Percentiles rank a stretch among this genome's conserved stretches.
Conservation (phyloP, 495 filamentous ascomycete species). For the Recurvomyces mirabilis region DNA sequence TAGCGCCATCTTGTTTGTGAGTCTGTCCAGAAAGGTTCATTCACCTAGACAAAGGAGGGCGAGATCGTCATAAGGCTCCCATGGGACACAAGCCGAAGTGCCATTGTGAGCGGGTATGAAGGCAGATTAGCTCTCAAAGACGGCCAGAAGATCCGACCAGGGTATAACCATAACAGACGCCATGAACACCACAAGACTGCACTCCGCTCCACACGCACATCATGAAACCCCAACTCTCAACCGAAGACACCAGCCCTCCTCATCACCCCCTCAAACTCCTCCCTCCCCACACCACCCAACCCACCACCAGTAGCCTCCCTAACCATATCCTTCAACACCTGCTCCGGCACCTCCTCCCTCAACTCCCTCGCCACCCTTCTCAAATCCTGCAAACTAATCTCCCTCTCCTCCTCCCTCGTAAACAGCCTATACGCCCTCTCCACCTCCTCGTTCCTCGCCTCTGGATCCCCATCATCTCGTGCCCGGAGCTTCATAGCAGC, state of each 20-base stretch:
- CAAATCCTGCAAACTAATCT: conserved; percentile 65
- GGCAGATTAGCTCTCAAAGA: too few species aligned
- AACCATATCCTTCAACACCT: conserved; percentile 82
- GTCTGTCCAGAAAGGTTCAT: too few species aligned
- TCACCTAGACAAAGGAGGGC: too few species aligned
- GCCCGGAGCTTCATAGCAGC: conserved; percentile 65
- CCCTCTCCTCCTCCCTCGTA: conserved; percentile 39
- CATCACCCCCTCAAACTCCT: conserved; percentile 37
- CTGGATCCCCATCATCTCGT: conserved; percentile 39
- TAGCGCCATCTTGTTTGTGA: too few species aligned
- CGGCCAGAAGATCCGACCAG: too few species aligned
- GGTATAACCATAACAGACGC: conserved; percentile 1
- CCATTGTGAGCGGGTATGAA: too few species aligned
- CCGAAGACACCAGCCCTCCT: conserved; percentile 25
- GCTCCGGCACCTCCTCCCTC: conserved; percentile 70
- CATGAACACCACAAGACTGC: not conserved
- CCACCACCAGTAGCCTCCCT: conserved; percentile 76
- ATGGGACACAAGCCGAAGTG: too few species aligned
- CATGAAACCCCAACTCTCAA: conserved; percentile 6
- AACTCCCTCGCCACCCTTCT: conserved; percentile 68
- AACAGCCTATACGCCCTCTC: conserved; percentile 74
- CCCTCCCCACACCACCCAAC: conserved; percentile 53
- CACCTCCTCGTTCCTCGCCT: conserved; percentile 45
- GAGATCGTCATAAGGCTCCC: too few species aligned
- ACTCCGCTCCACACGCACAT: not conserved